Percentiles rank a stretch among this genome's conserved stretches.
Evolutionary conservation across 257 asterid species (phyloP).

Genomic region (Solanum medicagineum): DNA sequence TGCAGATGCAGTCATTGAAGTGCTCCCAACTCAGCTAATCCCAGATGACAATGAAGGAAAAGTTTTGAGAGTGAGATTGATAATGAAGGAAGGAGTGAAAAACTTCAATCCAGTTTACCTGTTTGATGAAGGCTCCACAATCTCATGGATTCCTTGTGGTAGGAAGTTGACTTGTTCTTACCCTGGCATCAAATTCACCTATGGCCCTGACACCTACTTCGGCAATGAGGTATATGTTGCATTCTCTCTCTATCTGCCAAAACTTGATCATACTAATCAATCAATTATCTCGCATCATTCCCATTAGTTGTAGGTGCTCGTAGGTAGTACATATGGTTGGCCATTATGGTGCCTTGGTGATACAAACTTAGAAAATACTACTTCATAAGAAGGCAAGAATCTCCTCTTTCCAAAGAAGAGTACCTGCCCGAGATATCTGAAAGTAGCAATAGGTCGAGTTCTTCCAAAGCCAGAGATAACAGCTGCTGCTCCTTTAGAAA

Average conservation of each 20-base stretch:
- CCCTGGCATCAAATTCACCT: constrained; percentile 91
- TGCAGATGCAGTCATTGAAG: constrained; percentile 91
- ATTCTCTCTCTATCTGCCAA: neutral
- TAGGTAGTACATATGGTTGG: neutral
- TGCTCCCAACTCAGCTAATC: constrained; percentile 79
- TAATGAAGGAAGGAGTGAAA: constrained; percentile 86
- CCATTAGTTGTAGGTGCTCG: neutral
- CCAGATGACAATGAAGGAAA: constrained; percentile 95
- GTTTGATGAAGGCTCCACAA: constrained; percentile 92
- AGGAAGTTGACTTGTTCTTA: constrained; percentile 94
- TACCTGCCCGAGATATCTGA: neutral
- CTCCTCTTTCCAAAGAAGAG: neutral
- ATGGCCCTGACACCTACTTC: constrained; percentile 77
- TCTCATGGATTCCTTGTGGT: constrained; percentile 97
- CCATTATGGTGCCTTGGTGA: neutral
- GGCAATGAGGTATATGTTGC: constrained; percentile 59
- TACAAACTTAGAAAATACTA: neutral
- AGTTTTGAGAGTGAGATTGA: constrained; percentile 77
- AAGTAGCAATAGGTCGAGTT: neutral
- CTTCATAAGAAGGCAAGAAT: neutral
- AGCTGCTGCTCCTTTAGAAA: neutral
- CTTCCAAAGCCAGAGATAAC: neutral
- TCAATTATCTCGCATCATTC: neutral
- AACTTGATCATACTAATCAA: neutral
- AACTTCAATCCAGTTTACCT: constrained; percentile 77